A percentile compares a stretch with the other conserved stretches of the same genome.
These are phyloP conservation scores for Aleurites moluccanus DNA, from an alignment of 441 rosid genomes.

Conservation along the genomic window DNA sequence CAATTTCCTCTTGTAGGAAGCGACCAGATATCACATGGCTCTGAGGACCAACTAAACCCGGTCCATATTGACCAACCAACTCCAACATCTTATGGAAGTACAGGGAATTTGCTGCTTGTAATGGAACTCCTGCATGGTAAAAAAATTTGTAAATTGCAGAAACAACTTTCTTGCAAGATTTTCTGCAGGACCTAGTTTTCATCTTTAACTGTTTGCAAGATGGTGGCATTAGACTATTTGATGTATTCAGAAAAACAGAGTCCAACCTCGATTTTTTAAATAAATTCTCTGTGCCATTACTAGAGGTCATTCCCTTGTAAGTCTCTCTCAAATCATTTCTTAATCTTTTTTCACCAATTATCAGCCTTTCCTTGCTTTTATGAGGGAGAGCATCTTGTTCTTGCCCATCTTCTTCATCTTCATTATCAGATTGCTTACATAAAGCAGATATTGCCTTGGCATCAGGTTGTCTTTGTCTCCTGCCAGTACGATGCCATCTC, in stretches of 20 bases:
- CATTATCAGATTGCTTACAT: conserved; percentile 60
- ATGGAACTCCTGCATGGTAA: conserved; percentile 81
- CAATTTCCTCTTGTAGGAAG: conserved; percentile 75
- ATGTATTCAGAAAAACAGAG: conserved; percentile 58
- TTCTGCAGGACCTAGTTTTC: conserved; percentile 45
- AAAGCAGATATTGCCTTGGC: conserved; percentile 50
- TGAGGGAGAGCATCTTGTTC: conserved; percentile 24
- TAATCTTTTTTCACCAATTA: conserved; percentile 50
- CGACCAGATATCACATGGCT: conserved; percentile 63
- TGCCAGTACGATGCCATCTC: conserved; percentile 98
- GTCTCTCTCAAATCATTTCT: conserved; percentile 48
- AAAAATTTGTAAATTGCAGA: conserved; percentile 90
- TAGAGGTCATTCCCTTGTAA: conserved; percentile 43
- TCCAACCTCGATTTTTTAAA: conserved; percentile 64
- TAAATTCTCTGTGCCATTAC: conserved; percentile 50
- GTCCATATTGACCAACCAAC: conserved; percentile 75
- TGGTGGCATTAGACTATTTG: conserved; percentile 39
- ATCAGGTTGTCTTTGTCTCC: conserved; percentile 66
- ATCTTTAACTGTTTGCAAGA: conserved; percentile 40
- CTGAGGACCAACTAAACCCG: conserved; percentile 62
- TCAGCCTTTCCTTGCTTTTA: conserved; percentile 26
- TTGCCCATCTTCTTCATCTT: conserved; percentile 62
- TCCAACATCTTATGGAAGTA: conserved; percentile 90
- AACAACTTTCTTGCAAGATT: conserved; percentile 64
- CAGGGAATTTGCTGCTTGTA: conserved; percentile 67